Conservation (phyloP, 495 filamentous ascomycete genomes). For the Corynascus novoguineensis region DNA sequence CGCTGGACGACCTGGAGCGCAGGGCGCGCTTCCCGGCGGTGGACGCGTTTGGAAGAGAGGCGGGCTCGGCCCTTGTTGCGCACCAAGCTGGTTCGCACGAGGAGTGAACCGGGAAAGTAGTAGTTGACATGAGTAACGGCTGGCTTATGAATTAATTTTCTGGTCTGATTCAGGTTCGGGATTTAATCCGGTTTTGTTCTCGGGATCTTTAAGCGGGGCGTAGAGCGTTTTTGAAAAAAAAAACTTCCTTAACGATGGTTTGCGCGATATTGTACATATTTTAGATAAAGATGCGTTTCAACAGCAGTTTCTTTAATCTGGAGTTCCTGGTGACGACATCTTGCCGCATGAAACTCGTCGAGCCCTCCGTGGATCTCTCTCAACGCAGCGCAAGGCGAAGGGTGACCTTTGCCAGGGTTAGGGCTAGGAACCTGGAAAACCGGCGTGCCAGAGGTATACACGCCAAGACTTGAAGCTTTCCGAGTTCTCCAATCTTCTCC, state of each 20-base stretch:
- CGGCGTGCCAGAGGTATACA: no score
- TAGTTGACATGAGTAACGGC: no score
- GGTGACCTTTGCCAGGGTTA: no score
- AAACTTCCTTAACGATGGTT: constrained; percentile 4
- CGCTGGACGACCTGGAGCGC: constrained; percentile 64
- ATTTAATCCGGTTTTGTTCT: not conserved
- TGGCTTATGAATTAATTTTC: no score
- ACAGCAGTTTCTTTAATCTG: not conserved
- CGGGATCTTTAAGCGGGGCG: constrained; percentile 2
- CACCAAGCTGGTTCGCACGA: constrained; percentile 46
- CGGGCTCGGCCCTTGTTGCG: constrained; percentile 29
- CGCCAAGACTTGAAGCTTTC: no score
- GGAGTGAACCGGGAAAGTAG: constrained; percentile 24
- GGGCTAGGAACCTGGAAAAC: no score
- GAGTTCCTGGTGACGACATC: not conserved
- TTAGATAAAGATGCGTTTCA: constrained; percentile 4
- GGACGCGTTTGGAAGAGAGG: constrained; percentile 51
- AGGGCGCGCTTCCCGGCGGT: constrained; percentile 60
- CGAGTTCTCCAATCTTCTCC: no score
- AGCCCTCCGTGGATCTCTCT: no score
- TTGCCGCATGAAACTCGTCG: not conserved
- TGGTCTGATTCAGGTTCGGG: no score
- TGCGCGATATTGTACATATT: no score
- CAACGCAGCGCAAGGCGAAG: no score
- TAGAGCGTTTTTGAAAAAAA: constrained; percentile 4